phyloP scores from a whole-genome alignment of 345 rosid species.

The Ricinus communis region DNA sequence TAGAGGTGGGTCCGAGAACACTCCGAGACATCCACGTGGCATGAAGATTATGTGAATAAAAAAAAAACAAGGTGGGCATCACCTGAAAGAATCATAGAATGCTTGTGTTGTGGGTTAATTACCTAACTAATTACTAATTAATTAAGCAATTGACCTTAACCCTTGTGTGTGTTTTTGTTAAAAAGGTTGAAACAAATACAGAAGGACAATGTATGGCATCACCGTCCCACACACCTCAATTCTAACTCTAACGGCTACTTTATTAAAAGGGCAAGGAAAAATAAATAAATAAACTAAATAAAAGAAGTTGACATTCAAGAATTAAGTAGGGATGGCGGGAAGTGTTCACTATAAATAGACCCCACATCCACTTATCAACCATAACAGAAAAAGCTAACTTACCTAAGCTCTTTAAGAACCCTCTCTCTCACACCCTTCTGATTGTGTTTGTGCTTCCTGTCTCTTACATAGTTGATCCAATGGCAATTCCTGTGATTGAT shows the following conservation, averaged over 20 bases:
- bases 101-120: constrained; percentile 26
- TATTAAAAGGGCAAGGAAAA: constrained; percentile 6
- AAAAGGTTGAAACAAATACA: too few relatives aligned
- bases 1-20: neutral
- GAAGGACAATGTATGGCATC: neutral
- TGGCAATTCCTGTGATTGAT: constrained; percentile 92
- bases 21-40: neutral
- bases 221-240: constrained; percentile 31
- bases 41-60: neutral
- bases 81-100: constrained; percentile 13
- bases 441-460: neutral
- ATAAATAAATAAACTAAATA: too few relatives aligned
- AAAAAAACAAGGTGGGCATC: constrained; percentile 1
- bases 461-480: constrained; percentile 23
- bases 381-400: neutral
- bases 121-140: neutral
- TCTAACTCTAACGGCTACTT: constrained; percentile 20
- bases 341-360: constrained; percentile 32
- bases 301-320: constrained; percentile 20
- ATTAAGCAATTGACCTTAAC: constrained; percentile 26
- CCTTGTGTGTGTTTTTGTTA: neutral
- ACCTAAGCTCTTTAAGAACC: neutral
- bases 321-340: constrained; percentile 20
- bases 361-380: neutral
- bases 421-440: constrained; percentile 5